Evolutionary conservation across 192 early-diverging fungal species (phyloP).

Genomic region (Borealophlyctis nickersoniae): DNA sequence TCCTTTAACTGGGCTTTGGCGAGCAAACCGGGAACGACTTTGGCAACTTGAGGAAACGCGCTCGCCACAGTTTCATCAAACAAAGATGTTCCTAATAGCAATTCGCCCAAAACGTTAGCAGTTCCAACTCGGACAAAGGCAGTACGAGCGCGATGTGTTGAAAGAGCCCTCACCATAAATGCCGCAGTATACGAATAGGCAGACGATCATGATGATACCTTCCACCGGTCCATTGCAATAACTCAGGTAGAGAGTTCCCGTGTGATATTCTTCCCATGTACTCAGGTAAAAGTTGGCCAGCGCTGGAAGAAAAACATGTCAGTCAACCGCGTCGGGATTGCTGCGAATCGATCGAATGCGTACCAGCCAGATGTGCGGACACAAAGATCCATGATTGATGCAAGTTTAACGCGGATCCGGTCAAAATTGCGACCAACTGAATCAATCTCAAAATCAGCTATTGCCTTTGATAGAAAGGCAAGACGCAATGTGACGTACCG

Average conservation of each 20-base stretch:
- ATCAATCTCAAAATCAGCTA: too few species aligned
- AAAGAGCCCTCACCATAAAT: conserved; percentile 53
- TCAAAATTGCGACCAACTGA: conserved; percentile 57
- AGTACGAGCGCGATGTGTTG: too few species aligned
- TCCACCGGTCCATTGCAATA: conserved; percentile 90
- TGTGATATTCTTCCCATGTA: conserved; percentile 95
- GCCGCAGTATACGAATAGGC: conserved; percentile 62
- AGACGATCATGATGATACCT: conserved; percentile 70
- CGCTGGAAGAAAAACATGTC: conserved; percentile 52
- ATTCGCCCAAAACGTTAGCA: conserved; percentile 33
- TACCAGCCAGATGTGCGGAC: conserved; percentile 20
- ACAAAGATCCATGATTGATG: conserved; percentile 68
- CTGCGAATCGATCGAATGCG: neutral
- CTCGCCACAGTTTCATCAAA: too few species aligned
- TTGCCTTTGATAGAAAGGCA: too few species aligned
- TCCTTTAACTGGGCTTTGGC: conserved; percentile 45
- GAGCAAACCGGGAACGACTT: conserved; percentile 29
- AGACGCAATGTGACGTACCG: conserved; percentile 13
- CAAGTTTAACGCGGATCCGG: conserved; percentile 61
- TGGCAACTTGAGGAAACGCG: conserved; percentile 37
- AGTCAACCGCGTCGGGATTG: conserved; percentile 22
- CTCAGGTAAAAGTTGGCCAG: conserved; percentile 85
- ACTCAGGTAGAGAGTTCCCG: conserved; percentile 77
- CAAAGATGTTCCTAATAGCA: conserved; percentile 38
- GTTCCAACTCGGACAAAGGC: conserved; percentile 9